A percentile compares a stretch with the other conserved stretches of the same genome.
Conservation (phyloP, 495 filamentous ascomycete species). For the Aspergillus homomorphus region DNA sequence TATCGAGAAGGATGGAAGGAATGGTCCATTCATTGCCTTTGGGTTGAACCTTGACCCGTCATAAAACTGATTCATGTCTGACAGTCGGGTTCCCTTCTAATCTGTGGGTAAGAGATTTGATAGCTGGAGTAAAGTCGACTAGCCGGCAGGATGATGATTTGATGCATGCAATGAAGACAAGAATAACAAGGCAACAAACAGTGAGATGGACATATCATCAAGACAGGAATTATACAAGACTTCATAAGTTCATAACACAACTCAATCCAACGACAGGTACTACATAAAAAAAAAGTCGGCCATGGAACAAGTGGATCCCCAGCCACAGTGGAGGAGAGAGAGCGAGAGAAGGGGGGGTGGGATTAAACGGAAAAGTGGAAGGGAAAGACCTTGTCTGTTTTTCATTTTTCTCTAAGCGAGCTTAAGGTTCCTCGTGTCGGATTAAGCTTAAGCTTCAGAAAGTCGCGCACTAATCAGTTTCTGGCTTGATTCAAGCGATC, state of each 20-base stretch:
- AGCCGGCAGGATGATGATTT: not conserved
- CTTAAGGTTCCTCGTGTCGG: conserved; percentile 52
- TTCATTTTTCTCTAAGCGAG: conserved; percentile 37
- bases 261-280: not conserved
- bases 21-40: not conserved
- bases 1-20: not conserved
- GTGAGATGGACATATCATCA: conserved; percentile 2
- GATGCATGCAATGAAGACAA: not conserved
- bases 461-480: conserved; percentile 42
- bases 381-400: conserved; percentile 13
- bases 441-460: conserved; percentile 53
- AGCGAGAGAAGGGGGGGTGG: not conserved
- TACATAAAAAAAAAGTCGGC: conserved; percentile 8
- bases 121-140: not conserved
- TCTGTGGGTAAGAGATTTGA: not conserved
- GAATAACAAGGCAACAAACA: too few relatives aligned
- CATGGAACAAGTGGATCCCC: conserved; percentile 16
- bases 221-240: not conserved
- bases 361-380: conserved; percentile 2
- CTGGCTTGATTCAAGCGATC: conserved; percentile 33
- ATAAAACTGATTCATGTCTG: not conserved
- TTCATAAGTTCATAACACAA: not conserved
- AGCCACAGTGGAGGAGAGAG: conserved; percentile 10
- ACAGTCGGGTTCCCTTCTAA: not conserved
- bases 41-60: not conserved